Base-by-base conservation (phyloP, 495 filamentous ascomycete genomes). In the Bacidia gigantensis region DNA sequence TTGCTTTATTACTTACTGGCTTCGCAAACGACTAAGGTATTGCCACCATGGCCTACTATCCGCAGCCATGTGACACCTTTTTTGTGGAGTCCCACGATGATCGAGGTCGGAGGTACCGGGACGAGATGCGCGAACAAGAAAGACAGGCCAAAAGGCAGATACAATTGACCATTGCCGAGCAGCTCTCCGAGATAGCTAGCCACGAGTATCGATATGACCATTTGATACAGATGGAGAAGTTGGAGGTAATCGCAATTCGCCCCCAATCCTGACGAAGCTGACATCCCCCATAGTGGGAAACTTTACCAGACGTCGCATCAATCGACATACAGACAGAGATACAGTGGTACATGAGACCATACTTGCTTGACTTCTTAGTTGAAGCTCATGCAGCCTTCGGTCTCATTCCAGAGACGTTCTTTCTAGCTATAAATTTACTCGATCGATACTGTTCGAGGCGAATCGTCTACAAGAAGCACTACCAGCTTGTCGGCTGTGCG, bases 241-340 rank as follows among this genome's bases (percentile, higher is more conserved):
- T 98, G 90, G 92, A 98, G 83, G 89, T 93, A 58, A 65, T 46
- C 20, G 14, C 7, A 26, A 46, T 45, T 56, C 49, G 18, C 7
- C 41, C 52, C 26, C n/a, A 48, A 47, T n/a, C n/a, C n/a, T 53
- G 41, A 51, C 20, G 47, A 51, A 35, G 43, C 57, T 55, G 74
- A 58, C 67, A 54, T 22, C 52, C 46, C 12, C n/a, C 50, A 39
- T 56, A 96, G 92, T 71, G 79, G 58, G 81, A 89, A 65, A 97
- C 93, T 29, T 71, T 96, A 57, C 88, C 92, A 26, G 93, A 99
- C 64, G 87, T 94, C 61, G 89, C 89, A 59, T 87, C 90, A 17
- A 99, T 99, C 65, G 92, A 99, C 59, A 94, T 97, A 65, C 92
- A 99, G 67, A 85, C 88, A 44, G 92, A 99, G 72, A 97, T 99